A percentile compares a stretch with the other conserved stretches of the same genome.
These are phyloP conservation scores for Tricholoma flavovirens DNA, from an alignment of 768 basidiomycete species.

Conservation along the genomic window DNA sequence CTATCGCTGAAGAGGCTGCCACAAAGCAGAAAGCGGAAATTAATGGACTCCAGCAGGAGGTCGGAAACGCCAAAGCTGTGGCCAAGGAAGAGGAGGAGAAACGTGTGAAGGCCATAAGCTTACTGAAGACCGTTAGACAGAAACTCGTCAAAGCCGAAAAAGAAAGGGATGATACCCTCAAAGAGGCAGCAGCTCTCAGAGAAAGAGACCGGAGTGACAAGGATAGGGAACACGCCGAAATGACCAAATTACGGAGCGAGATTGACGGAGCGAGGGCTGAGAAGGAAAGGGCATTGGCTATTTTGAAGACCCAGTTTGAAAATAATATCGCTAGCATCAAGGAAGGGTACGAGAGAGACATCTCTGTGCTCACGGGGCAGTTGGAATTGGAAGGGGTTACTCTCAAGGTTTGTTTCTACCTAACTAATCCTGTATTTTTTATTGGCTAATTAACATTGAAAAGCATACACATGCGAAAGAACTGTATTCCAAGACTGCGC, in stretches of 20 bases:
- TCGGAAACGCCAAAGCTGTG: slow-evolving; percentile 49
- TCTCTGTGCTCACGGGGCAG: slow-evolving; percentile 56
- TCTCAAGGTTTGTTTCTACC: slow-evolving; percentile 50
- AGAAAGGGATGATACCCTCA: slow-evolving; percentile 75
- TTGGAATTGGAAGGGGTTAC: slow-evolving; percentile 72
- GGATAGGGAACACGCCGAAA: slow-evolving; percentile 52
- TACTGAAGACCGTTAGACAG: slow-evolving; percentile 92
- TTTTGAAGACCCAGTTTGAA: slow-evolving; percentile 63
- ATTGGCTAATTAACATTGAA: slow-evolving; percentile 7
- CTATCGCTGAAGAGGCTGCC: slow-evolving; percentile 43
- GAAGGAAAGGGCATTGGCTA: slow-evolving; percentile 55
- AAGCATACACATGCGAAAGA: slow-evolving; percentile 71
- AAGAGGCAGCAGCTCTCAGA: slow-evolving; percentile 45
- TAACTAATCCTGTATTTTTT: neutral
- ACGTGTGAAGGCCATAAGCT: slow-evolving; percentile 84
- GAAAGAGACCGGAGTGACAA: slow-evolving; percentile 51
- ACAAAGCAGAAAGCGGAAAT: slow-evolving; percentile 50
- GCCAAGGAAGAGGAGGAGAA: slow-evolving; percentile 98
- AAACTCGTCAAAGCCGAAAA: slow-evolving; percentile 97
- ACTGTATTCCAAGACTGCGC: slow-evolving; percentile 48
- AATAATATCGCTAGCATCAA: slow-evolving; percentile 55
- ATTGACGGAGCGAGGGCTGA: slow-evolving; percentile 56
- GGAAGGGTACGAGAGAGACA: slow-evolving; percentile 74
- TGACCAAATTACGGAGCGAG: slow-evolving; percentile 52
- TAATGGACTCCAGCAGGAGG: slow-evolving; percentile 55